Conservation (phyloP, 306 rosid genomes). For the Castanea sativa region DNA sequence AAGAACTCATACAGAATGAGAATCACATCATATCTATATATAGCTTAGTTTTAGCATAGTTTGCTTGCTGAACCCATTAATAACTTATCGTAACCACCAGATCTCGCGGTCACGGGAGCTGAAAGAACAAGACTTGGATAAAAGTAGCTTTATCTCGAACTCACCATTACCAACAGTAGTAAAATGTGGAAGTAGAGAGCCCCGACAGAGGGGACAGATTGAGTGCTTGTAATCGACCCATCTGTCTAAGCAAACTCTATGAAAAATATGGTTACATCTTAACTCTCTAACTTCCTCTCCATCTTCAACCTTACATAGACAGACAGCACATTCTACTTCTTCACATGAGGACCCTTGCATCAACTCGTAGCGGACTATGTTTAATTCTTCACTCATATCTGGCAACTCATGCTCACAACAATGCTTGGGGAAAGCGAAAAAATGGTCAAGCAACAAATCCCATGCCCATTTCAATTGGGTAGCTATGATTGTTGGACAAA, state of each 20-base stretch:
- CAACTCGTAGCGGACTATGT: not conserved
- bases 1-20: no score
- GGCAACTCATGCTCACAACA: not conserved
- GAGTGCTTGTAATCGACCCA: slow-evolving; percentile 22
- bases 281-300: slow-evolving; percentile 45
- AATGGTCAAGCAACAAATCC: slow-evolving; percentile 15
- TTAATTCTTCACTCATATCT: not conserved
- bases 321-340: slow-evolving; percentile 39
- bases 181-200: slow-evolving; percentile 11
- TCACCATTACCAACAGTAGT: not conserved
- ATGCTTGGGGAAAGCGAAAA: slow-evolving; percentile 19
- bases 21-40: no score
- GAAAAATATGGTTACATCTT: slow-evolving; percentile 43
- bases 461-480: slow-evolving; percentile 32
- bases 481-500: not conserved
- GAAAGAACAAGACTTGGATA: slow-evolving; percentile 18
- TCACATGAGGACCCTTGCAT: not conserved
- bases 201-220: slow-evolving; percentile 56
- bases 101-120: not conserved
- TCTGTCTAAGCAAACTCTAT: slow-evolving; percentile 37
- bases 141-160: slow-evolving; percentile 26
- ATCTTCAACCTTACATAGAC: slow-evolving; percentile 29
- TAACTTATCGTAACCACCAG: slow-evolving; percentile 49
- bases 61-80: no score
- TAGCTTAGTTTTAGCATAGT: no score